Evolutionary conservation across 306 rosid genomes (phyloP), one percentile per base, ranked within the genome.

Genomic region (Pyrus communis): DNA sequence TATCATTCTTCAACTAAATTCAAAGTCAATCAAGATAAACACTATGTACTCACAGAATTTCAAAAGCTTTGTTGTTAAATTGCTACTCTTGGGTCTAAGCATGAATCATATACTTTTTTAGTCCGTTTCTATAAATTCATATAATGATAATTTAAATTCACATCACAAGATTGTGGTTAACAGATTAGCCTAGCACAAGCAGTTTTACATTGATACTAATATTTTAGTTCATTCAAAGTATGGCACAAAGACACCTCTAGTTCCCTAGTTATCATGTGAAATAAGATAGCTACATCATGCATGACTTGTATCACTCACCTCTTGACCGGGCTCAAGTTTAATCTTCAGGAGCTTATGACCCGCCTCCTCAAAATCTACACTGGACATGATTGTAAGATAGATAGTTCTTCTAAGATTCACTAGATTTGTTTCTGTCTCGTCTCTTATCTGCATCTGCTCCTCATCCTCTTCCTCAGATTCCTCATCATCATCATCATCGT

Each of bases 321-420:
- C 99, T 82, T 92, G 99, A 64, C 99, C 99, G 14, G 99, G 90
- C 92, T 95, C 99, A 8, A 95, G 90, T 87, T 91, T 93, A 78
- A 95, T 95, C 85, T 95, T 90, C 64, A 92, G 87, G 75, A 95
- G 99, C 82, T 92, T 92, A 78, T 95, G 99, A 76, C 99, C 93
- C 5, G 97, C 99, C 83, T 95, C 99, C 91, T 92, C 99, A 81
- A 95, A 95, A 84, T 95, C 97, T 58, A 89, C 97, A 87, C 96
- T 90, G 68, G 97, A 92, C 99, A 95, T 95, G 54, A 95, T 95
- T 31, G 97, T 95, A 74, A 95, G 82, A 82, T 90, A 95, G 33
- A 95, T 95, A 38, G 99, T 92, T 75, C 97, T 90, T 49, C 97
- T 83, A 65, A 95, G 97, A 79, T 95, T 95, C 49, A 92, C 88